phyloP scores from a whole-genome alignment of 2,329 filamentous ascomycete species.

The Cytospora schulzeri region DNA sequence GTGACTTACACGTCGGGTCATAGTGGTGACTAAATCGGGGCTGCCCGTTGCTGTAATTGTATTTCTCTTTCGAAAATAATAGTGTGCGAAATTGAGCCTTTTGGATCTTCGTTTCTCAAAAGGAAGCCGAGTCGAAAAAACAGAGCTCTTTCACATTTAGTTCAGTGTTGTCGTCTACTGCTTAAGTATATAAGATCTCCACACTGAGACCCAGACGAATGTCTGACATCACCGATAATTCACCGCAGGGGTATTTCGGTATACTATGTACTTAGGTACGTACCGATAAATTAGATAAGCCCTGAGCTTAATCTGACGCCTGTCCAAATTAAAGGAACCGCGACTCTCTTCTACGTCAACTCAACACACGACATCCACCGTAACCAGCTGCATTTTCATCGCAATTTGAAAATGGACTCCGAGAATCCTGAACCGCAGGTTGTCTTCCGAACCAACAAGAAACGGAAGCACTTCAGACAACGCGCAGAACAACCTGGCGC shows the following conservation, averaged over 20 bases:
- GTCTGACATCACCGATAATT: slow-evolving; percentile 15
- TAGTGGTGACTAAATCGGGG: neutral
- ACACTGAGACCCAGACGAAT: neutral
- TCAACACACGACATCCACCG: neutral
- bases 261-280: neutral
- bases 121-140: neutral
- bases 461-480: slow-evolving; percentile 61
- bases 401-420: slow-evolving; percentile 30
- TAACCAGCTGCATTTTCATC: neutral
- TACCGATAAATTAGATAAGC: slow-evolving; percentile 23
- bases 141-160: neutral
- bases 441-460: slow-evolving; percentile 60
- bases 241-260: neutral
- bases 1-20: neutral
- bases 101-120: neutral
- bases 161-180: neutral
- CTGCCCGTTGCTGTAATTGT: neutral
- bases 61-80: neutral
- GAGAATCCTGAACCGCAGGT: slow-evolving; percentile 38
- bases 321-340: neutral
- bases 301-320: slow-evolving; percentile 19
- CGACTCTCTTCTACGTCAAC: slow-evolving; percentile 2
- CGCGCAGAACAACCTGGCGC: slow-evolving; percentile 38
- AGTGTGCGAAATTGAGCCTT: neutral
- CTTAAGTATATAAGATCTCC: slow-evolving; percentile 5